phyloP scores from a whole-genome alignment of 2,329 filamentous ascomycete genomes.

The Botrytis elliptica region DNA sequence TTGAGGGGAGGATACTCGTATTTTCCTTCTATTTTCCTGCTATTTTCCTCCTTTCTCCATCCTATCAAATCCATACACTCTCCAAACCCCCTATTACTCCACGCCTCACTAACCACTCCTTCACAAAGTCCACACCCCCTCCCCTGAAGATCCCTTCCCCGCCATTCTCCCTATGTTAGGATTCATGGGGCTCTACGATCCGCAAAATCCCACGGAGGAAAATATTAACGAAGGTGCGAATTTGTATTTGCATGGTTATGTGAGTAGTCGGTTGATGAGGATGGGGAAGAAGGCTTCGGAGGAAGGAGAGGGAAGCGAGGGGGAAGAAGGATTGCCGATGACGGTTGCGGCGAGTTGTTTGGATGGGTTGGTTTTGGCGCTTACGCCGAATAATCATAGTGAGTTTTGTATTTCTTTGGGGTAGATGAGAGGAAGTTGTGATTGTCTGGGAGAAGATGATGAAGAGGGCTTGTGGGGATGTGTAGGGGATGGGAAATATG shows the following conservation, averaged over 20 bases:
- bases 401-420: conserved; percentile 44
- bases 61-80: rapidly evolving
- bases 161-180: conserved; percentile 79
- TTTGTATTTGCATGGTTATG: conserved; percentile 82
- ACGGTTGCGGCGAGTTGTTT: conserved; percentile 71
- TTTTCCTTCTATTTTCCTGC: background rate
- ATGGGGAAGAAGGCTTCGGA: background rate
- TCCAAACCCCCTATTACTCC: background rate
- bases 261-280: conserved; percentile 74
- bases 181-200: conserved; percentile 69
- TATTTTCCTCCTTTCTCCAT: background rate
- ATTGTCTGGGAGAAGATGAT: conserved; percentile 47
- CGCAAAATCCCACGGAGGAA: conserved; percentile 51
- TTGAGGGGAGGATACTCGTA: background rate
- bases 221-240: conserved; percentile 61
- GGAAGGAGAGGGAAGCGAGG: background rate
- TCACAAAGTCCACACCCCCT: conserved; percentile 56
- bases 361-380: conserved; percentile 75
- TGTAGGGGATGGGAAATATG: background rate
- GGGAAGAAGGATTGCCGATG: conserved; percentile 57
- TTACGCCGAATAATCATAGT: conserved; percentile 78
- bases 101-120: background rate
- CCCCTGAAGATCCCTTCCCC: conserved; percentile 47
- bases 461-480: conserved; percentile 45
- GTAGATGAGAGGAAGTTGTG: background rate